Percentiles rank a stretch among this genome's conserved stretches.
Evolutionary conservation across 2,329 filamentous ascomycete species (phyloP).

Genomic region (Graphiopsis chlorocephala): DNA sequence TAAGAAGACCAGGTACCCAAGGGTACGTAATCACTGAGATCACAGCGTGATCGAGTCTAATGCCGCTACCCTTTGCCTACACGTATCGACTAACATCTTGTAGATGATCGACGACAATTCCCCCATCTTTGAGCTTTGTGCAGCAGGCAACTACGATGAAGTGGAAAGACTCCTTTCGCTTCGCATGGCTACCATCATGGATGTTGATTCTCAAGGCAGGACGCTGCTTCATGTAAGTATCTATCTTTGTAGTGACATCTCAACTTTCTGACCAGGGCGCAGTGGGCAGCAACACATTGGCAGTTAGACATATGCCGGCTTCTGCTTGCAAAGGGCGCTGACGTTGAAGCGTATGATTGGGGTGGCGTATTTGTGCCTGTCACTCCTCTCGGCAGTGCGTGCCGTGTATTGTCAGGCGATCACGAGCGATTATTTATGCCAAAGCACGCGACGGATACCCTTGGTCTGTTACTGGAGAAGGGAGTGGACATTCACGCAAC

Average conservation of each 20-base stretch:
- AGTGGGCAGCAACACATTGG: not conserved
- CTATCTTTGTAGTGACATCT: not conserved
- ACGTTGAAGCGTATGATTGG: not conserved
- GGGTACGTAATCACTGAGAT: not conserved
- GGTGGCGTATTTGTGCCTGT: no score
- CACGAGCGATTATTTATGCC: not conserved
- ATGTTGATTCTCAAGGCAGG: not conserved
- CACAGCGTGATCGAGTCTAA: accelerated
- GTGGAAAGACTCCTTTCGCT: not conserved
- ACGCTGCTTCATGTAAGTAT: not conserved
- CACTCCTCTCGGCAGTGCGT: not conserved
- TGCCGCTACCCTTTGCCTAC: not conserved
- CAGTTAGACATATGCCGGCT: not conserved
- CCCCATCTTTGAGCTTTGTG: not conserved
- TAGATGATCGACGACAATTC: not conserved
- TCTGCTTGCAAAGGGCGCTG: not conserved
- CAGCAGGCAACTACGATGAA: not conserved
- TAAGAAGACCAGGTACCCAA: not conserved
- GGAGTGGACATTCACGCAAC: not conserved
- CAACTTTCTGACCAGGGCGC: not conserved
- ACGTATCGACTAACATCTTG: not conserved
- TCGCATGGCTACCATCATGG: not conserved
- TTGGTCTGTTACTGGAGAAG: not conserved
- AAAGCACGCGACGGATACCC: not conserved
- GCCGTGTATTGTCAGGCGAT: not conserved